These are phyloP conservation scores for Ricinus communis DNA, from an alignment of 345 rosid species.

Conservation along the genomic window DNA sequence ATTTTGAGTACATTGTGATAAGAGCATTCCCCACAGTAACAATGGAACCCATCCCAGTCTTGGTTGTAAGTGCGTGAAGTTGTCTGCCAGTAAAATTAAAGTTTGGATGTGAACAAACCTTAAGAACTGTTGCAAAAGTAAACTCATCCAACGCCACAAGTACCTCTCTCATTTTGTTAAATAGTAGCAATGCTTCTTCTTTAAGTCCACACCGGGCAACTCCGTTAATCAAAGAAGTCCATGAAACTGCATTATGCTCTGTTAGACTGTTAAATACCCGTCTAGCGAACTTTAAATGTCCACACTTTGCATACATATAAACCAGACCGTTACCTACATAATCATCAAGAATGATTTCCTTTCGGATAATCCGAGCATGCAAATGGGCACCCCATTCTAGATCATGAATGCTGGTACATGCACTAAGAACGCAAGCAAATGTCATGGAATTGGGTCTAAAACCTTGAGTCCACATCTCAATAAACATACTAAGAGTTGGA, in stretches of 20 bases:
- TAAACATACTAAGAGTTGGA: constrained; percentile 23
- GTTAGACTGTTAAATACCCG: constrained; percentile 17
- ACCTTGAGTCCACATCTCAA: constrained; percentile 33
- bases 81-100: constrained; percentile 17
- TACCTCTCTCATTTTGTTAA: constrained; percentile 36
- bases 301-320: constrained; percentile 30
- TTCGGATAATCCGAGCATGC: constrained; percentile 28
- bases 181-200: constrained; percentile 31
- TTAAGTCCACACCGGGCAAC: constrained; percentile 24
- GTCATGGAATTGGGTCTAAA: constrained; percentile 24
- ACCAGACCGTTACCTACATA: constrained; percentile 23
- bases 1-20: constrained; percentile 20
- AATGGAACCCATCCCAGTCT: constrained; percentile 22
- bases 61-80: constrained; percentile 26
- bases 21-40: constrained; percentile 29
- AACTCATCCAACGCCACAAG: constrained; percentile 29
- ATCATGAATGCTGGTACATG: constrained; percentile 19
- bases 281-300: constrained; percentile 20
- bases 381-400: constrained; percentile 35
- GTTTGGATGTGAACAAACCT: constrained; percentile 22
- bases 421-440: constrained; percentile 29
- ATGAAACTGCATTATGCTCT: constrained; percentile 21
- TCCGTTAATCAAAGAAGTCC: constrained; percentile 31
- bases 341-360: constrained; percentile 11
- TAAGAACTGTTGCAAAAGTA: constrained; percentile 21